Evolutionary conservation across 306 rosid genomes (phyloP).

Genomic region (Cicer cuneatum): DNA sequence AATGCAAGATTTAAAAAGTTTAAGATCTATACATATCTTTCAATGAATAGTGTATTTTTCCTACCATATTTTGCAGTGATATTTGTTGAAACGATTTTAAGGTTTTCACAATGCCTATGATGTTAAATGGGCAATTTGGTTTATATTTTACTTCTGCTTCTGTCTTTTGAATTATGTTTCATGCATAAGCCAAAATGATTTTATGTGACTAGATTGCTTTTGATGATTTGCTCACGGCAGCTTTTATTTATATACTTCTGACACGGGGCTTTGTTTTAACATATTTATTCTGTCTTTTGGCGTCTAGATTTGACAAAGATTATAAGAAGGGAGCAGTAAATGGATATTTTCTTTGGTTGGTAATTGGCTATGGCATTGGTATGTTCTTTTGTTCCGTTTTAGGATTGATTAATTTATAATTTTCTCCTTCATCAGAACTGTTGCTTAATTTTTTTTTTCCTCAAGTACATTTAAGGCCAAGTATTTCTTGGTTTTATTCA

Average conservation of each 20-base stretch:
- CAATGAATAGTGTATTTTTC: slow-evolving; percentile 7
- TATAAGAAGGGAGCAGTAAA: slow-evolving; percentile 57
- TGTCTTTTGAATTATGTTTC: slow-evolving; percentile 11
- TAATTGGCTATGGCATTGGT: slow-evolving; percentile 87
- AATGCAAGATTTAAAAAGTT: slow-evolving; percentile 26
- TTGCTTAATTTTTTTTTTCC: slow-evolving; percentile 9
- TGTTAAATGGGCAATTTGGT: neutral
- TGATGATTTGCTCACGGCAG: neutral
- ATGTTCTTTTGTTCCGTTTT: slow-evolving; percentile 52
- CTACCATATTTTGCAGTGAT: slow-evolving; percentile 28
- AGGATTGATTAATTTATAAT: slow-evolving; percentile 26
- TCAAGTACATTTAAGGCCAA: slow-evolving; percentile 14
- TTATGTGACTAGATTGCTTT: slow-evolving; percentile 22
- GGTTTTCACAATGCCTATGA: neutral
- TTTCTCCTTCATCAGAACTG: slow-evolving; percentile 1
- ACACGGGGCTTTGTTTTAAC: slow-evolving; percentile 27
- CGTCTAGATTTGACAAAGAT: slow-evolving; percentile 87
- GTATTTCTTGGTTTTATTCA: slow-evolving; percentile 23
- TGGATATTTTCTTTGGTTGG: slow-evolving; percentile 87
- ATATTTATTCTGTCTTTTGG: slow-evolving; percentile 38
- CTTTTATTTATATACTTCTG: slow-evolving; percentile 34
- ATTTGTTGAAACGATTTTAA: slow-evolving; percentile 18
- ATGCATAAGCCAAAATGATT: slow-evolving; percentile 31
- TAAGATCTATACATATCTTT: slow-evolving; percentile 11
- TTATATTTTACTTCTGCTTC: neutral